These are phyloP conservation scores for Colletotrichum tofieldiae DNA, from an alignment of 2,329 filamentous ascomycete species.

Conservation along the genomic window DNA sequence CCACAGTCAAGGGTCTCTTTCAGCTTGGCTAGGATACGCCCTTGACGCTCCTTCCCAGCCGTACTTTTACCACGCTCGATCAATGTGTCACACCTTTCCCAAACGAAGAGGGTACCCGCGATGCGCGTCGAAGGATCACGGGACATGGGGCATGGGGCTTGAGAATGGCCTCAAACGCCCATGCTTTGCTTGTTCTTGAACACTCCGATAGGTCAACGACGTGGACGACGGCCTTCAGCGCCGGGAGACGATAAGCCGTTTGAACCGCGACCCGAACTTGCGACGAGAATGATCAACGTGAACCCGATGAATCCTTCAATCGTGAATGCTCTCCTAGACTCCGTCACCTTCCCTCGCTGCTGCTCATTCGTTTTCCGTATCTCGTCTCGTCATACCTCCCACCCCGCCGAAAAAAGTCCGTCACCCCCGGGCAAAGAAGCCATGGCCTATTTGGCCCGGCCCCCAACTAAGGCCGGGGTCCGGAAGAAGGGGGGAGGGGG, in stretches of 20 bases:
- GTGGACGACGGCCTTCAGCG: neutral
- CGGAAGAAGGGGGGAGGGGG: neutral
- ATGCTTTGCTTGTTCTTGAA: neutral
- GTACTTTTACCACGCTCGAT: neutral
- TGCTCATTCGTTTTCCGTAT: neutral
- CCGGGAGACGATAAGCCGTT: neutral
- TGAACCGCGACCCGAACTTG: neutral
- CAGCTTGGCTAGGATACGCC: slow-evolving; percentile 32
- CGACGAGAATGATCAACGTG: neutral
- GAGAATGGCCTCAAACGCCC: neutral
- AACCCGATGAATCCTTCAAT: neutral
- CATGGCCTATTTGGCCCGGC: neutral
- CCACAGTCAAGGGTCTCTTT: slow-evolving; percentile 16
- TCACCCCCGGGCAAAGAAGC: neutral
- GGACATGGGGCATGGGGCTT: neutral
- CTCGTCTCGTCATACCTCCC: neutral
- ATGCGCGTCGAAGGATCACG: neutral
- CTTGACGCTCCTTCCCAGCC: slow-evolving; percentile 13
- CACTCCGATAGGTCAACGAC: neutral
- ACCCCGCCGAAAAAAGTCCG: neutral
- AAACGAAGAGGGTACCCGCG: neutral
- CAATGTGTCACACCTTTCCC: slow-evolving; percentile 18
- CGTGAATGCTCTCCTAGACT: neutral
- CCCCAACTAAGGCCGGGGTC: neutral
- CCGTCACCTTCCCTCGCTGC: neutral